A percentile compares a stretch with the other conserved stretches of the same genome.
Evolutionary conservation across 495 filamentous ascomycete species (phyloP).

Genomic region (Penicillium antarcticum): DNA sequence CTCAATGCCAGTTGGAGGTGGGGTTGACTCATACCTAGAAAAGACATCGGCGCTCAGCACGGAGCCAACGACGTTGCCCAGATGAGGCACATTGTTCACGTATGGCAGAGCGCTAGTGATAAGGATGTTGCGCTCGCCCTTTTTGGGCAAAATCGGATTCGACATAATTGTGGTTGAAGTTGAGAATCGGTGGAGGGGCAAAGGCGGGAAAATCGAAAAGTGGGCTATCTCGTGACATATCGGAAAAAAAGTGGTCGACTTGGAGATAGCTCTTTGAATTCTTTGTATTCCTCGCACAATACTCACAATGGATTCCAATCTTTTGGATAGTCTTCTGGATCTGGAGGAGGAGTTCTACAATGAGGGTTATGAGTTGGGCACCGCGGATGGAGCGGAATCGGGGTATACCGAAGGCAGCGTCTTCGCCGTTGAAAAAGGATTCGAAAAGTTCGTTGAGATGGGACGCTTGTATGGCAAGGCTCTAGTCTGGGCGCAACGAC

Average conservation of each 20-base stretch:
- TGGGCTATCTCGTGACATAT: conserved; percentile 30
- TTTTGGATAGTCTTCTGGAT: conserved; percentile 69
- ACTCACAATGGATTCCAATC: conserved; percentile 43
- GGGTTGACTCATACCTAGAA: conserved; percentile 48
- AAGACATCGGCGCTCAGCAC: conserved; percentile 84
- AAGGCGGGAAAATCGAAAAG: conserved; percentile 27
- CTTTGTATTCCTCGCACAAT: neutral
- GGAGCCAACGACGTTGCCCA: conserved; percentile 90
- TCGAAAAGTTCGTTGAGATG: conserved; percentile 80
- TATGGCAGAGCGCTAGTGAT: conserved; percentile 67
- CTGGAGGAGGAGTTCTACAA: conserved; percentile 84
- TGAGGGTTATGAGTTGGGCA: conserved; percentile 75
- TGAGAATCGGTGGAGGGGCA: conserved; percentile 27
- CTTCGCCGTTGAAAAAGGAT: conserved; percentile 89
- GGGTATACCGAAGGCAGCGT: conserved; percentile 84
- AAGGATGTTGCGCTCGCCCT: conserved; percentile 46
- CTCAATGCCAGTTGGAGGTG: conserved; percentile 2
- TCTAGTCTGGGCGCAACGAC: conserved; percentile 71
- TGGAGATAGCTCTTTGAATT: conserved; percentile 1
- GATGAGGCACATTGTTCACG: conserved; percentile 94
- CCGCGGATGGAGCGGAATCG: conserved; percentile 70
- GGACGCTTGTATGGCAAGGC: conserved; percentile 80
- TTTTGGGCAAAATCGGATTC: conserved; percentile 38
- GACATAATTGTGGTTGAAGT: conserved; percentile 25
- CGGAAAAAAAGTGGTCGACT: conserved; percentile 5